Conservation (phyloP, 352 stramenopile species). For the Pythium myriotylum region DNA sequence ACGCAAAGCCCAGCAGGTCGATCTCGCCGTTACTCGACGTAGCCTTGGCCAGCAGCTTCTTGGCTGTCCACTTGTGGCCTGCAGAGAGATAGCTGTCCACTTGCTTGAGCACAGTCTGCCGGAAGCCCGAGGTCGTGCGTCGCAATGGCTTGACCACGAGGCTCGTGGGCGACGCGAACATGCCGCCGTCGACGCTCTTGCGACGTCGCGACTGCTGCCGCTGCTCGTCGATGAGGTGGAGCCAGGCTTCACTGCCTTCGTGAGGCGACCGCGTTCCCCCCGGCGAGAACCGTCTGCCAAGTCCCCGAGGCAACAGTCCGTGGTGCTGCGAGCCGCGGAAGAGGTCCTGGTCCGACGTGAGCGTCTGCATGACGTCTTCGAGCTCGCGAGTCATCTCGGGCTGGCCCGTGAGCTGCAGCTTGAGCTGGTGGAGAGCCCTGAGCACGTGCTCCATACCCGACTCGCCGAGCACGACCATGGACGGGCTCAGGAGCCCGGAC, state of each 20-base stretch:
- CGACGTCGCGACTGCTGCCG: constrained; percentile 39
- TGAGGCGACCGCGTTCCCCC: constrained; percentile 8
- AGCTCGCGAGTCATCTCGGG: constrained; percentile 45
- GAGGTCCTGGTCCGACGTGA: constrained; percentile 66
- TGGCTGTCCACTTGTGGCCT: constrained; percentile 38
- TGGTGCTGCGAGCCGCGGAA: constrained; percentile 32
- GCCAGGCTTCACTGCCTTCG: constrained; percentile 41
- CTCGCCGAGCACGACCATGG: constrained; percentile 43
- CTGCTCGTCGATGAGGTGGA: constrained; percentile 58
- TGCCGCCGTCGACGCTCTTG: constrained; percentile 29
- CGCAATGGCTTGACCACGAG: constrained; percentile 39
- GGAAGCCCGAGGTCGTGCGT: constrained; percentile 51
- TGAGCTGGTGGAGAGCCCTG: constrained; percentile 52
- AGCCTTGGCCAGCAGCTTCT: constrained; percentile 39
- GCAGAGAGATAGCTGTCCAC: constrained; percentile 43
- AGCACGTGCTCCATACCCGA: constrained; percentile 80
- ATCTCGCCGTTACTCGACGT: constrained; percentile 42
- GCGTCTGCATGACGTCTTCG: constrained; percentile 70
- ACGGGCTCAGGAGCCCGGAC: constrained; percentile 15
- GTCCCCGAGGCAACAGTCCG: constrained; percentile 17
- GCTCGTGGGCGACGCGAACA: constrained; percentile 1
- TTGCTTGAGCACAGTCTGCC: constrained; percentile 54
- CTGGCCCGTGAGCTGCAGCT: constrained; percentile 42
- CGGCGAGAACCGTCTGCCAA: constrained; percentile 13
- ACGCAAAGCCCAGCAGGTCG: constrained; percentile 54